Conservation (phyloP, 2,329 filamentous ascomycete species). For the Paecilomyces variotii region DNA sequence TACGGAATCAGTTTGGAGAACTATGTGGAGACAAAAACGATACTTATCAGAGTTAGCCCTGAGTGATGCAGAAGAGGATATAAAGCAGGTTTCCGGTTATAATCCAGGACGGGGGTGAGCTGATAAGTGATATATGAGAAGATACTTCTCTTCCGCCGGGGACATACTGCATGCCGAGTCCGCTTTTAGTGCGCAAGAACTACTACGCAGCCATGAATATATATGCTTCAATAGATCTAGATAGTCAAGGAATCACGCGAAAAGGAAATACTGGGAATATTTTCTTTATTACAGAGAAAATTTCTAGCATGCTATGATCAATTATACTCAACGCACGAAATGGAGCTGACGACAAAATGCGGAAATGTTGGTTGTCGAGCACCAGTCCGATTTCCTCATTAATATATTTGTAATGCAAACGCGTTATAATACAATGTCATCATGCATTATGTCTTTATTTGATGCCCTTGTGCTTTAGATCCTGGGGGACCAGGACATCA, state of each 20-base stretch:
- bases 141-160: no score
- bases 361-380: not conserved
- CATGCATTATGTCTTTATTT: not conserved
- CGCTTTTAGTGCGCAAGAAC: no score
- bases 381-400: not conserved
- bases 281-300: no score
- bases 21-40: slow-evolving; percentile 21
- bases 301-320: not conserved
- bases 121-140: no score
- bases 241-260: no score
- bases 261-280: no score
- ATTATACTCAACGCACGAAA: not conserved
- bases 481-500: slow-evolving; percentile 16
- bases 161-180: no score
- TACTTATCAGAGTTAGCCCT: slow-evolving; percentile 16
- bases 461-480: slow-evolving; percentile 7
- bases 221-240: no score
- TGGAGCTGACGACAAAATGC: no score
- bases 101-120: no score
- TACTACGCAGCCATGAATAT: no score
- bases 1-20: slow-evolving; percentile 30
- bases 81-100: no score
- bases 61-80: not conserved
- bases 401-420: not conserved
- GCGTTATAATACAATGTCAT: not conserved